phyloP scores from a whole-genome alignment of 2,329 filamentous ascomycete species.

The Aspergillaceae sp. region DNA sequence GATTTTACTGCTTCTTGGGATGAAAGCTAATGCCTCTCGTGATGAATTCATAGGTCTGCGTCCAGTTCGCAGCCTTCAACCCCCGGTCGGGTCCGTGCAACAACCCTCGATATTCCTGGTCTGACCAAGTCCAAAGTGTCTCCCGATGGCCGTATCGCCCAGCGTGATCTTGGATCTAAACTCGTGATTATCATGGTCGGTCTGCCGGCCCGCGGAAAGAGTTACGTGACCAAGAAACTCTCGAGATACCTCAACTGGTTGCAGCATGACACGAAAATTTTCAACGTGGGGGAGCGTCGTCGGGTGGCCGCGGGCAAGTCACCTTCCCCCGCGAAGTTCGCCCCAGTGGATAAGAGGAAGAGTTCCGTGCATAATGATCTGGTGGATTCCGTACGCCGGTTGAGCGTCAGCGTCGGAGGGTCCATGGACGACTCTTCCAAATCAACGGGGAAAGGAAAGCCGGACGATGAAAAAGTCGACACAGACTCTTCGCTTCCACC shows the following conservation, averaged over 20 bases:
- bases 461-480: conserved; percentile 7
- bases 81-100: conserved; percentile 73
- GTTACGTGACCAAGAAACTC: conserved; percentile 97
- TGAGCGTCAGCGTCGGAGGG: conserved; percentile 32
- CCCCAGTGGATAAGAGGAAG: conserved; percentile 11
- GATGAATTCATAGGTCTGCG: conserved; percentile 12
- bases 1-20: neutral
- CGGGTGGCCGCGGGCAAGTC: conserved; percentile 60
- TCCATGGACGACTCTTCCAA: conserved; percentile 3
- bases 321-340: conserved; percentile 18
- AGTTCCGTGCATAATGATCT: conserved; percentile 33
- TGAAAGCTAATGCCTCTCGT: neutral
- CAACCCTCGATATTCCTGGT: conserved; percentile 92
- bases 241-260: conserved; percentile 94
- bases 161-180: conserved; percentile 91
- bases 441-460: neutral
- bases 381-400: conserved; percentile 35
- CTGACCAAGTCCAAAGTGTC: conserved; percentile 93
- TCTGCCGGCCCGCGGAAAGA: conserved; percentile 88
- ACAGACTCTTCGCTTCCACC: conserved; percentile 29
- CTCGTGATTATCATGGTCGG: conserved; percentile 98
- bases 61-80: conserved; percentile 42
- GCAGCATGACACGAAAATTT: conserved; percentile 90
- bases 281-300: conserved; percentile 91
- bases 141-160: conserved; percentile 86